Percentiles rank a stretch among this genome's conserved stretches.
phyloP scores from a whole-genome alignment of 2,329 filamentous ascomycete species.

The Exophiala mesophila region DNA sequence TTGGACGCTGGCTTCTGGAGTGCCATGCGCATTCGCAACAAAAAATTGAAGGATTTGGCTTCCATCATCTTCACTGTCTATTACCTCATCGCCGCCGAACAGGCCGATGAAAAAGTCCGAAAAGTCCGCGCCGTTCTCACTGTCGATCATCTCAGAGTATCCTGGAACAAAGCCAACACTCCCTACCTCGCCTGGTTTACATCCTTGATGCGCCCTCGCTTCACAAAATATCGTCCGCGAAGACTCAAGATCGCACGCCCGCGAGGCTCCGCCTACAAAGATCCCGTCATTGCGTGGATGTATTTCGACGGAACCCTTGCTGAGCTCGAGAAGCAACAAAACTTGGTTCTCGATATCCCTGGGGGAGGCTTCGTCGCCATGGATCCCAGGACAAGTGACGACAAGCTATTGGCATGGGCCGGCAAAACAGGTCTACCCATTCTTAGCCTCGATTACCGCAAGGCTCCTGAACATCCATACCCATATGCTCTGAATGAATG shows the following conservation, averaged over 20 bases:
- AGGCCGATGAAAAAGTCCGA: constrained; percentile 92
- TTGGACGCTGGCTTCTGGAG: constrained; percentile 98
- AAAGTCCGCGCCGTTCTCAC: constrained; percentile 83
- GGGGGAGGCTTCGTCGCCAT: constrained; percentile 96
- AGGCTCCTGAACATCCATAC: constrained; percentile 79
- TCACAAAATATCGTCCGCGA: constrained; percentile 76
- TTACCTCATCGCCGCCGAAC: constrained; percentile 87
- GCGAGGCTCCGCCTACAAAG: constrained; percentile 70
- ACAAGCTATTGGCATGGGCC: constrained; percentile 90
- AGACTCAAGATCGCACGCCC: constrained; percentile 81
- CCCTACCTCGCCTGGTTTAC: constrained; percentile 76
- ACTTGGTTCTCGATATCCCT: constrained; percentile 81
- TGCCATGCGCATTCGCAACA: constrained; percentile 81
- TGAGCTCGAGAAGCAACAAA: constrained; percentile 68
- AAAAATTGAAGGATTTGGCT: constrained; percentile 75
- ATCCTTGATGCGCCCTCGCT: constrained; percentile 66
- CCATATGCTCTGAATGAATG: constrained; percentile 83
- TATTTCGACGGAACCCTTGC: constrained; percentile 88
- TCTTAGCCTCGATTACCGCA: constrained; percentile 84
- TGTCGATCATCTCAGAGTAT: constrained; percentile 82
- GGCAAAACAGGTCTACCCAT: constrained; percentile 83
- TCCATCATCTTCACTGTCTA: constrained; percentile 82
- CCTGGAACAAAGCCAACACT: constrained; percentile 91
- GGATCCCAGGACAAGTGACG: constrained; percentile 89
- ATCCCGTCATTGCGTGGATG: constrained; percentile 80